Percentiles rank a stretch among this genome's conserved stretches.
Conservation (phyloP, 169 alveolate species). For the Eimeria necatrix region DNA sequence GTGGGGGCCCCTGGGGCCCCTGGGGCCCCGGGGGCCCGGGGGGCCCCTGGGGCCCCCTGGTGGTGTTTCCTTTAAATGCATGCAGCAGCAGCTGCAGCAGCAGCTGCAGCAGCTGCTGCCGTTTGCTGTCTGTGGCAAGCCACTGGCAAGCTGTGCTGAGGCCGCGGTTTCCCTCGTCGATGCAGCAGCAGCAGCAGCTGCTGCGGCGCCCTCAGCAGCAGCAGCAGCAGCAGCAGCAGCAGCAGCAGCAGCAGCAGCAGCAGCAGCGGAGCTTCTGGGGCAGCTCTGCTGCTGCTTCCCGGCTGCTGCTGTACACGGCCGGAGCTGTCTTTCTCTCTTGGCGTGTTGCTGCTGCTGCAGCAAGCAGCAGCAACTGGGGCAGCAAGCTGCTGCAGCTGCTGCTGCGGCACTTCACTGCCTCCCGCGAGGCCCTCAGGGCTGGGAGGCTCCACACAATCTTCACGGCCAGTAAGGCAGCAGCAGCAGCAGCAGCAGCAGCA, state of each 20-base stretch:
- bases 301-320: conserved; percentile 1
- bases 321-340: not conserved
- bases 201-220: conserved; percentile 27
- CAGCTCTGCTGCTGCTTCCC: not conserved
- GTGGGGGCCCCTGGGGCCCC: not conserved
- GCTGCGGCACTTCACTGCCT: not conserved
- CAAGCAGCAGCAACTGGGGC: conserved; percentile 19
- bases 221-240: conserved; percentile 30
- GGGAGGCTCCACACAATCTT: not conserved
- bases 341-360: not conserved
- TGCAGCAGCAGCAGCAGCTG: conserved; percentile 4
- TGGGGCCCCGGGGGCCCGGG: not conserved
- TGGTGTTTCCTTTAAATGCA: not conserved
- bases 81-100: not conserved
- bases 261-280: not conserved
- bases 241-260: conserved; percentile 6
- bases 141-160: conserved; percentile 9
- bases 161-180: not conserved
- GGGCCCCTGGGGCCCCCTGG: not conserved
- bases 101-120: conserved; percentile 7
- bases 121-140: not conserved
- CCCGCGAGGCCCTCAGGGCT: conserved; percentile 4
- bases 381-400: conserved; percentile 34
- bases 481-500: conserved; percentile 42
- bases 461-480: not conserved